These are phyloP conservation scores for Cinnamomum chago DNA, from an alignment of 164 flowering plant species.

Conservation along the genomic window DNA sequence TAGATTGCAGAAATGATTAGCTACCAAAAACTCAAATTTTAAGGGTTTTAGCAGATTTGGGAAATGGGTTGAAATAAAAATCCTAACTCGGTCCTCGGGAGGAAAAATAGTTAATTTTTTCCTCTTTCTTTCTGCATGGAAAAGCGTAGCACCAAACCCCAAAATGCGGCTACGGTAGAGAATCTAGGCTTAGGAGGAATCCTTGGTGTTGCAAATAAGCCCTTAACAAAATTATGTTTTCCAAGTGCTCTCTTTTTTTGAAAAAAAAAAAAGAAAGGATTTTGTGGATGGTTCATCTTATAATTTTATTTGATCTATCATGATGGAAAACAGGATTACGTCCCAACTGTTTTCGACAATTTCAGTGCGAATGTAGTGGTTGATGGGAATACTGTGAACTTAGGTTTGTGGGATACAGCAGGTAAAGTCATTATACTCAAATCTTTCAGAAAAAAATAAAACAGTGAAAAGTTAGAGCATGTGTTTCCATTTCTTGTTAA, in stretches of 20 bases:
- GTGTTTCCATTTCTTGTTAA: background rate
- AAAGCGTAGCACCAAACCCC: background rate
- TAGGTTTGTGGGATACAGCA: conserved; percentile 98
- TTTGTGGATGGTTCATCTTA: background rate
- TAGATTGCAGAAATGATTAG: background rate
- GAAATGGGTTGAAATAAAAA: background rate
- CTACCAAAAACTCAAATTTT: background rate
- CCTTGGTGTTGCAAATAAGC: too few species aligned
- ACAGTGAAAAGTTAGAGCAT: background rate
- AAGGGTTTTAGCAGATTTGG: background rate
- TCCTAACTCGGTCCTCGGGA: background rate
- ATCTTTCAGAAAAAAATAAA: too few species aligned
- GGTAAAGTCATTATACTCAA: conserved; percentile 30
- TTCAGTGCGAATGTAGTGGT: conserved; percentile 97
- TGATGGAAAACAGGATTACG: conserved; percentile 72
- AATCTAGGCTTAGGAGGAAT: background rate
- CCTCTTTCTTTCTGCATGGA: background rate
- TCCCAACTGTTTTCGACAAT: conserved; percentile 94
- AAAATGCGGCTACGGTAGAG: background rate
- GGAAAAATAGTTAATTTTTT: background rate
- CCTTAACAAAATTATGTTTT: too few species aligned
- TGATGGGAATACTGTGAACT: conserved; percentile 85
- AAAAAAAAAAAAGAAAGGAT: background rate
- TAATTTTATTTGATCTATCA: background rate
- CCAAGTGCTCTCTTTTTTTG: background rate